Conservation (phyloP, 1,139 yeast species). For the Arxiozyma heterogenica region DNA sequence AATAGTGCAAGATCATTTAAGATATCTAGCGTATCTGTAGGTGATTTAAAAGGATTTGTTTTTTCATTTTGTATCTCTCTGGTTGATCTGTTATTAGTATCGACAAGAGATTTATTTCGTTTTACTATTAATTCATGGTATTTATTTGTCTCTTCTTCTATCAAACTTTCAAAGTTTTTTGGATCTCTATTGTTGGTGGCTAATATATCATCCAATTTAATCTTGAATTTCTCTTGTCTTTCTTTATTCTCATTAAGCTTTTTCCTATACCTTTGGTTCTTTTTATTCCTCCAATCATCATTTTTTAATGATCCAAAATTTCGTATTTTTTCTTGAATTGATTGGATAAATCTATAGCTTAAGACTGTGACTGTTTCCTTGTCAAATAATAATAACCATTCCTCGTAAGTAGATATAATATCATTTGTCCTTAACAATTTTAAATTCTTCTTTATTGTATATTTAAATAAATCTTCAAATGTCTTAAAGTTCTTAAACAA, state of each 20-base stretch:
- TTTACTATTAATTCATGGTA: not conserved
- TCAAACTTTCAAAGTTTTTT: not conserved
- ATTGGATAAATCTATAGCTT: not conserved
- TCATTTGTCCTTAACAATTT: conserved; percentile 5
- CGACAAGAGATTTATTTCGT: not conserved
- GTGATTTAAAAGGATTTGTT: not conserved
- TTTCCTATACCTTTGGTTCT: conserved; percentile 13
- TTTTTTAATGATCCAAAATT: conserved; percentile 5
- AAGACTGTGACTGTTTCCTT: not conserved
- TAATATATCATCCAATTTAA: conserved; percentile 16
- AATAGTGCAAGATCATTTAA: conserved; percentile 1
- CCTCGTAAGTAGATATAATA: conserved; percentile 4
- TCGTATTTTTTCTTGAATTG: not conserved
- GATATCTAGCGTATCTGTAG: not conserved
- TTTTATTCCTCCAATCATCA: conserved; percentile 11
- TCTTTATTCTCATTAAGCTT: conserved; percentile 13
- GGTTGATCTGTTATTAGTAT: not conserved
- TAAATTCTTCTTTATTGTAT: conserved; percentile 5
- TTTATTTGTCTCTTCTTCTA: not conserved
- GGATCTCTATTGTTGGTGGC: conserved; percentile 8
- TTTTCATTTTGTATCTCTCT: not conserved
- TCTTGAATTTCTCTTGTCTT: conserved; percentile 30
- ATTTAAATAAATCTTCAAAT: conserved; percentile 7
- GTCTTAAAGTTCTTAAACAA: conserved; percentile 4
- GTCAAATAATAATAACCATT: conserved; percentile 6